Evolutionary conservation across 2,329 filamentous ascomycete species (phyloP).

Genomic region (Calycina herbarum): DNA sequence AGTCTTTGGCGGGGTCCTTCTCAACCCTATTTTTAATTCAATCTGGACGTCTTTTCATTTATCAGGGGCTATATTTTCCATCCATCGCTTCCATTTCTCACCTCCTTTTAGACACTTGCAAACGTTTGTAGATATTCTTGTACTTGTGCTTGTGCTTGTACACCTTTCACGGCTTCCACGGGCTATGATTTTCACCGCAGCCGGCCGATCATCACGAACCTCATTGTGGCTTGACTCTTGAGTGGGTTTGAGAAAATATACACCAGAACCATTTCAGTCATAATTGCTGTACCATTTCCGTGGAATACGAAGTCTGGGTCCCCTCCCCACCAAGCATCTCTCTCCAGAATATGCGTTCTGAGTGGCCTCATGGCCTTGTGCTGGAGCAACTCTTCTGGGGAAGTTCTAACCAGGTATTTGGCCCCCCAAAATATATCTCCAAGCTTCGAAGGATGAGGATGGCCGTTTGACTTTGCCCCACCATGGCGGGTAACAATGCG

Average conservation of each 20-base stretch:
- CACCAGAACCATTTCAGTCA: too few relatives aligned
- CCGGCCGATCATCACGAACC: neutral
- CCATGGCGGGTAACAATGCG: neutral
- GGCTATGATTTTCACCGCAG: neutral
- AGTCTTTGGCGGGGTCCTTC: neutral
- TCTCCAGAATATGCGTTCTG: too few relatives aligned
- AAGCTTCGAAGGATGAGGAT: neutral
- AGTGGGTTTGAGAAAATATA: slow-evolving; percentile 2
- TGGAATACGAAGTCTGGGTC: too few relatives aligned
- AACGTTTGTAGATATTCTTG: neutral
- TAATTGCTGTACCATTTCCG: too few relatives aligned
- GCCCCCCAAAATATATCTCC: too few relatives aligned
- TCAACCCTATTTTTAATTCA: neutral
- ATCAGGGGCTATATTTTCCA: neutral
- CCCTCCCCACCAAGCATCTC: too few relatives aligned
- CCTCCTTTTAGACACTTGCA: neutral
- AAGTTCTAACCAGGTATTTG: too few relatives aligned
- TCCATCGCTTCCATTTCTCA: neutral
- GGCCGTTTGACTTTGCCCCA: neutral
- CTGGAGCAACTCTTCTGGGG: too few relatives aligned
- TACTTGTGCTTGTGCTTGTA: neutral
- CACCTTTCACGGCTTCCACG: neutral
- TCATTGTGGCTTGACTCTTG: neutral
- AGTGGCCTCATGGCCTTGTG: too few relatives aligned
- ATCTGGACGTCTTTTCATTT: neutral